Base-by-base conservation (phyloP, 768 basidiomycete species). In the Saitozyma sp. region DNA sequence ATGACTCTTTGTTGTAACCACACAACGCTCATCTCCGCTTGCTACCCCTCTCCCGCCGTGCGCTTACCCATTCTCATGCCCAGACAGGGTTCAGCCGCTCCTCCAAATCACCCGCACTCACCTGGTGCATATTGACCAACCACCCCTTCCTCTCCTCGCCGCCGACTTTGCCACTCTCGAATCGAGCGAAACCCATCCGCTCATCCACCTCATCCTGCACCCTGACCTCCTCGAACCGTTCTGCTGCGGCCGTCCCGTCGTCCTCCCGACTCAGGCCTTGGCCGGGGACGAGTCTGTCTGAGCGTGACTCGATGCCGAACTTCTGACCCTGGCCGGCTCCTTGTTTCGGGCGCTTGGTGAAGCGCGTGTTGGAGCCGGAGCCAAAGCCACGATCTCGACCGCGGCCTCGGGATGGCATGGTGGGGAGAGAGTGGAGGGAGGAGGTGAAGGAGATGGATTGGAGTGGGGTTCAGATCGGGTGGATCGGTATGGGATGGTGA, bases 61-160 rank as follows among this genome's bases (percentile, higher is more conserved):
- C 37, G 11, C 11, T 3, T 38, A 5, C 14, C 29, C 8, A 61
- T 14, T 2, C 46, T 6, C 14, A 20, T 29, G 5, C 29, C 29
- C 2, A 48, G 17, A 48, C 14, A 48, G 46, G 46, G 46, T 14
- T 3, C 14, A 48, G 41, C 60, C 60, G 5, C 29, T 29, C 29
- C 2, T 29, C 29, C 29, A 29, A 29, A 40, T 6, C 59, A 38
- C 46, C n/a, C 42, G 16, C 29, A 84, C 90, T 68, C 75, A 93
- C 92, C 57, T 96, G 91, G 78, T 95, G 94, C 95, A 99, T 98
- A 76, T 98, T 98, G 65, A 99, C 87, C 74, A 99, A 82, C 96
- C 96, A 98, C 2, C 94, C 96, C 58, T 90, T 89, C 75, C 83
- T 86, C 71, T 82, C 82, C 3, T 83, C 80, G 0, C 94, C 95